Evolutionary conservation across 139 green algal genomes (phyloP).

Genomic region (Trebouxia sp.): DNA sequence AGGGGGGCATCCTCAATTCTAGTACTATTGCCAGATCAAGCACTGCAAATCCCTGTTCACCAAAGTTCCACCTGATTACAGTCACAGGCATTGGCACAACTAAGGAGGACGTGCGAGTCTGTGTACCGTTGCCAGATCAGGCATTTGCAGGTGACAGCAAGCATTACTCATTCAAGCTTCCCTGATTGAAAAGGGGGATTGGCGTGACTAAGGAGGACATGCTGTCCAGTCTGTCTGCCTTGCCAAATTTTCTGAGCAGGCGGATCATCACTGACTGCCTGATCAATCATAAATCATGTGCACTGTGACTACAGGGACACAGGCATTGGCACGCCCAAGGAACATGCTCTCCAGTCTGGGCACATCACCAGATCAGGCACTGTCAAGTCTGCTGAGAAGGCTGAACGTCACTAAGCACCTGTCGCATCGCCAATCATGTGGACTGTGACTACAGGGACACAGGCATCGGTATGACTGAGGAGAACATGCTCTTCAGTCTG

Average conservation of each 20-base stretch:
- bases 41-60: conserved; percentile 92
- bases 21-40: conserved; percentile 96
- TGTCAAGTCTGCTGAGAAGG: conserved; percentile 92
- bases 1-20: conserved; percentile 80
- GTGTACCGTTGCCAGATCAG: conserved; percentile 93
- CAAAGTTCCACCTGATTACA: conserved; percentile 7
- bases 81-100: conserved; percentile 97
- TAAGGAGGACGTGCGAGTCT: conserved; percentile 86
- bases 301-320: conserved; percentile 74
- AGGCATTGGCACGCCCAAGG: conserved; percentile 92
- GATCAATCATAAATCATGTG: not conserved
- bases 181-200: conserved; percentile 81
- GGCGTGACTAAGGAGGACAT: conserved; percentile 96
- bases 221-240: conserved; percentile 90
- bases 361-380: conserved; percentile 97
- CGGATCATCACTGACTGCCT: no score
- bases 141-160: conserved; percentile 94
- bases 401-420: no score
- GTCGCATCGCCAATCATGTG: not conserved
- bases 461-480: conserved; percentile 92
- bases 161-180: not conserved
- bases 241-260: conserved; percentile 92
- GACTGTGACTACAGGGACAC: conserved; percentile 74
- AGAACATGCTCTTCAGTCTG: conserved; percentile 85
- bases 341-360: conserved; percentile 89